These are phyloP conservation scores for Diplosphaera chodatii DNA, from an alignment of 139 green algal species.

Conservation along the genomic window DNA sequence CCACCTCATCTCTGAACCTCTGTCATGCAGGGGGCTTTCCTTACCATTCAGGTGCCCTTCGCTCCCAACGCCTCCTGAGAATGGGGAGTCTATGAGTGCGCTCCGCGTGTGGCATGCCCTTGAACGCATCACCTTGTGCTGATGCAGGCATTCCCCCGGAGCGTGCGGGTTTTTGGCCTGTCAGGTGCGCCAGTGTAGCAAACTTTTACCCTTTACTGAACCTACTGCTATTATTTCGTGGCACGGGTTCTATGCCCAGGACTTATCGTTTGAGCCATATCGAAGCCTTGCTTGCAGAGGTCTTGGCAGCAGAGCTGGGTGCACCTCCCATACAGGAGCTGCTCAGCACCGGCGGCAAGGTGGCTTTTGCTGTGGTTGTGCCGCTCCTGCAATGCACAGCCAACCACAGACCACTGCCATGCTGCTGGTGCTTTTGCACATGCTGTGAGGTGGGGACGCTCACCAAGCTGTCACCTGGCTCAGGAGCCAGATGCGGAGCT, in stretches of 20 bases:
- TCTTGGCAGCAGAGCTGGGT: neutral
- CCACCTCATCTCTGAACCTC: no score
- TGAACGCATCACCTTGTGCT: no score
- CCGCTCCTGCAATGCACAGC: no score
- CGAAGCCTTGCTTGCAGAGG: neutral
- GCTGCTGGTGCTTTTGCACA: no score
- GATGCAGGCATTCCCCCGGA: neutral
- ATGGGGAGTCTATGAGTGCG: no score
- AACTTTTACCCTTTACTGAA: neutral
- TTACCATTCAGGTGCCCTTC: neutral
- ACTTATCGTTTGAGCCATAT: no score
- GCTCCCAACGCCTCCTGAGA: no score
- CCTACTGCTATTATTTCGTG: no score
- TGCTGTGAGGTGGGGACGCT: no score
- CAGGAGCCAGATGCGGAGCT: neutral
- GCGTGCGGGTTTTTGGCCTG: neutral
- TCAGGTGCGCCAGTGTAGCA: neutral
- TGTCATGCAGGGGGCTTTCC: neutral
- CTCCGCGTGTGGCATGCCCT: no score
- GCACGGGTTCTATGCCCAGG: no score
- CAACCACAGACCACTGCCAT: no score
- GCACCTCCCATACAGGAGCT: neutral
- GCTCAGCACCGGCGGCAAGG: neutral
- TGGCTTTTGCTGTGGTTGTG: neutral
- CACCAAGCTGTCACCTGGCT: neutral